Conservation (phyloP, 1,284 basidiomycete species). For the Ganoderma multipileum region DNA sequence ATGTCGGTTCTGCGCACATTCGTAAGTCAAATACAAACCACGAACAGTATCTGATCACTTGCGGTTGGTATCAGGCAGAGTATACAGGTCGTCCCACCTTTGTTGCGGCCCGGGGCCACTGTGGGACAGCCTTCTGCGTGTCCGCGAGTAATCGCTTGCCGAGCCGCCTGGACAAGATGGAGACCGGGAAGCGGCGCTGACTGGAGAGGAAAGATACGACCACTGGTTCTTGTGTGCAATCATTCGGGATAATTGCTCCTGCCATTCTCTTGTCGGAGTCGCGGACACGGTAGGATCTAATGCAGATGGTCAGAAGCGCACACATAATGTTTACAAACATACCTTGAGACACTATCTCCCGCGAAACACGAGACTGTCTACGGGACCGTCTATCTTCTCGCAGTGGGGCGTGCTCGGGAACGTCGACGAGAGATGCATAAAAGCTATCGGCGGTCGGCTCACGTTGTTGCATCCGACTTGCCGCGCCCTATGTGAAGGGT, state of each 20-base stretch:
- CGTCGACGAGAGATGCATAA: slow-evolving; percentile 72
- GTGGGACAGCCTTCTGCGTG: slow-evolving; percentile 35
- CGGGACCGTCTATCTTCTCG: slow-evolving; percentile 70
- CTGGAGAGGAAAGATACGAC: slow-evolving; percentile 16
- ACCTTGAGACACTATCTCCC: slow-evolving; percentile 80
- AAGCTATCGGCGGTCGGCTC: slow-evolving; percentile 66
- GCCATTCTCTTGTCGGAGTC: slow-evolving; percentile 78
- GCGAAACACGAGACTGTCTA: slow-evolving; percentile 75
- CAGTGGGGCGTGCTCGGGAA: slow-evolving; percentile 53
- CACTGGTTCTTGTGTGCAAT: slow-evolving; percentile 42
- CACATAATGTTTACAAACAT: slow-evolving; percentile 28
- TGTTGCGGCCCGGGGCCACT: slow-evolving; percentile 13
- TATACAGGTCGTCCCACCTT: slow-evolving; percentile 36
- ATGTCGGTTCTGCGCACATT: neutral
- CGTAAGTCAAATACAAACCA: neutral
- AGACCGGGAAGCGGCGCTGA: slow-evolving; percentile 28
- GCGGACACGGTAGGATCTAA: slow-evolving; percentile 66
- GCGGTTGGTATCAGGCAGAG: slow-evolving; percentile 24
- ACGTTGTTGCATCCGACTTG: slow-evolving; percentile 56
- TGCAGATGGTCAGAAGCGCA: slow-evolving; percentile 11
- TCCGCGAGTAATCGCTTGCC: slow-evolving; percentile 23
- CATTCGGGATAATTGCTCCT: slow-evolving; percentile 69
- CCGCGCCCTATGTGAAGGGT: slow-evolving; percentile 58
- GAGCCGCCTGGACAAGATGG: slow-evolving; percentile 23
- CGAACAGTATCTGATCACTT: slow-evolving; percentile 1